A percentile compares a stretch with the other conserved stretches of the same genome.
These are phyloP conservation scores for Cladophialophora psammophila DNA, from an alignment of 2,329 filamentous ascomycete species.

Conservation along the genomic window DNA sequence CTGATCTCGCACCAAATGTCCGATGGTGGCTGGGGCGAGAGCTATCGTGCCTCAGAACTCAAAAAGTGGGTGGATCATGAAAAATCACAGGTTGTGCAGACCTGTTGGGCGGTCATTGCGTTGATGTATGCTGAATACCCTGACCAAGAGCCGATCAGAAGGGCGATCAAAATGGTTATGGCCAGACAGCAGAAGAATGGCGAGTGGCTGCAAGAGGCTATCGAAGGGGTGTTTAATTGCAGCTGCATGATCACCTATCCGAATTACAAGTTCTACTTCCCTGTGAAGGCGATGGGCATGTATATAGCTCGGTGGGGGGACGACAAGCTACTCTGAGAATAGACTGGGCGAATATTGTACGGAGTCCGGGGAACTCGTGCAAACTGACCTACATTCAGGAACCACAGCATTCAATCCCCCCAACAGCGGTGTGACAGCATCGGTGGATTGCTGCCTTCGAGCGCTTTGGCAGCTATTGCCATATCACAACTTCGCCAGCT, in stretches of 20 bases:
- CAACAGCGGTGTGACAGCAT: too few species aligned
- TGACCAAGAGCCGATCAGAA: constrained; percentile 73
- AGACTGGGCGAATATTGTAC: neutral
- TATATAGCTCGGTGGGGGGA: constrained; percentile 77
- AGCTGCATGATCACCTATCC: constrained; percentile 98
- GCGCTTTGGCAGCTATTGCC: too few species aligned
- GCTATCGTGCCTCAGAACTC: constrained; percentile 83
- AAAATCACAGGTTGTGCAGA: constrained; percentile 90
- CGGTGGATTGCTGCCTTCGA: too few species aligned
- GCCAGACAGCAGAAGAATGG: constrained; percentile 83
- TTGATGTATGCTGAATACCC: constrained; percentile 85
- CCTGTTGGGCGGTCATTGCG: constrained; percentile 85
- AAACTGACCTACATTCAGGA: too few species aligned
- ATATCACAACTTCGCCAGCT: too few species aligned
- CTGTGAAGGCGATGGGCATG: constrained; percentile 91
- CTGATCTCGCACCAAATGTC: constrained; percentile 81
- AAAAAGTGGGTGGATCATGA: constrained; percentile 74
- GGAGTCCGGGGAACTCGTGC: neutral
- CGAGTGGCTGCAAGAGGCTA: constrained; percentile 93
- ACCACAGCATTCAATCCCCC: too few species aligned
- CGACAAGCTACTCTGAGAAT: constrained; percentile 57
- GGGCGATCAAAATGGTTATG: constrained; percentile 82
- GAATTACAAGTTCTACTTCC: constrained; percentile 98
- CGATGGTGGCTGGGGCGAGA: constrained; percentile 97
- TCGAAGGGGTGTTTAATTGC: constrained; percentile 99